Evolutionary conservation across 768 basidiomycete species (phyloP), one percentile per base, ranked within the genome.

Genomic region (Vishniacozyma victoriae): DNA sequence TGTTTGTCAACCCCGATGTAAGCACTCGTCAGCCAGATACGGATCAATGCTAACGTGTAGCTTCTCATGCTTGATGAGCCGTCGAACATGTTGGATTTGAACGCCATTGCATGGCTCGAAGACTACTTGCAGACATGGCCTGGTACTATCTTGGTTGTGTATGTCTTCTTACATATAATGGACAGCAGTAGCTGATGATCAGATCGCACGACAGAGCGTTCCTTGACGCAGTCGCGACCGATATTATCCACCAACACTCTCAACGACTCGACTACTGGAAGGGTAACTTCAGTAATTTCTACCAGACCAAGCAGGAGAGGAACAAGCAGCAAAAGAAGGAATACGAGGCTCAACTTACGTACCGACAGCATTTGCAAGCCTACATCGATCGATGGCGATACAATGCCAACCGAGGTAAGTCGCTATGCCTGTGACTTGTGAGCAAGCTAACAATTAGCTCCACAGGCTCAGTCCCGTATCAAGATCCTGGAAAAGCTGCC

Each of bases 381-480:
- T 99, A 95, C 75, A 96, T 99, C 60, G 95, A 97, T 63, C 79
- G 90, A 44, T 99, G 95, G 95, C 78, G 93, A 61, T 96, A 96
- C 73, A 96, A 96, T 60, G 91, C 91, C 48, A 93, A 93, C 70
- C 80, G 92, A 61, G 80, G 72, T 51, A 72, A 52, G n/a, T 48
- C 3, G 2, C 23, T 20, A 39, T 29, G 16, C 18, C 26, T 25
- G 18, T 11, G 19, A 37, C 16, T 11, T 9, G 6, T 13, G 16
- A 7, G 36, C 14, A 6, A 12, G 29, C 29, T 50, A 14, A 5
- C 25, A 16, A 7, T 41, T 29, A 54, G 90, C 92, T 55, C 82
- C 91, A 4, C 91, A 95, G 72, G 91, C 91, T 24, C 83, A 84
- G 58, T 79, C 77, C 46, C 82, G 79, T 62, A 83, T 83, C 73